Base-by-base conservation (phyloP, 2,329 filamentous ascomycete species). In the Verticillium dahliae region DNA sequence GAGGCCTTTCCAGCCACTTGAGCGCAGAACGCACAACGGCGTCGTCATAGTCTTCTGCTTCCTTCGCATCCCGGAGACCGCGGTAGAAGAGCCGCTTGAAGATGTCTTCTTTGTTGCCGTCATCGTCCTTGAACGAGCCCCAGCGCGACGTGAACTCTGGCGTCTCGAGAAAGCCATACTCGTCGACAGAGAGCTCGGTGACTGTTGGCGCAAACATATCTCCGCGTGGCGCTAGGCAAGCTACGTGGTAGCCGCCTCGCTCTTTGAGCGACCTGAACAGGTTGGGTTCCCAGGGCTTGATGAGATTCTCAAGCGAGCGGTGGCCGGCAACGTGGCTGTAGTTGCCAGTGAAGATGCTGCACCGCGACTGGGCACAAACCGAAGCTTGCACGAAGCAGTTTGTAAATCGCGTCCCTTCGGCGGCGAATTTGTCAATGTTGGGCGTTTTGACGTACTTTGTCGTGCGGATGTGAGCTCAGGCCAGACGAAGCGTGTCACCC, bases 281-380 rank as follows among this genome's bases (percentile, higher is more conserved):
- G 57, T 81, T 81, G 1, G 76, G 77, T 63, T 81, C 78, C 76
- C 76, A 78, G 0, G 78, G 78, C 63, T 81, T 81, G 64, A 81
- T 75, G 9, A 81, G 71, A 41, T 79, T 80, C 18, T 81, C 71
- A 4, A 81, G 73, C 31, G 71, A 76, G 33, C 79, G 74, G 65
- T 81, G 78, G 1, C 79, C 78, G 27, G 68, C 73, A 14, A 80
- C 77, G 59, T 81, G 78, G 0, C 77, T 76, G 57, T 81, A 80
- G 9, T 70, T 72, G 13, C 78, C 78, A 0, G 77, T 81, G 61
- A 80, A 81, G 72, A 81, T 79, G 63, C 71, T 75, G 65, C 77
- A 79, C 61, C 78, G 71, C 4, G 76, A 79, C 62, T 81, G 78
- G 0, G 76, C 74, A 69, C 78, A 81, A 0, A 80, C 77, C 0